phyloP scores from a whole-genome alignment of 2,329 filamentous ascomycete species.

The Nothophaeocryptopus gaeumannii region DNA sequence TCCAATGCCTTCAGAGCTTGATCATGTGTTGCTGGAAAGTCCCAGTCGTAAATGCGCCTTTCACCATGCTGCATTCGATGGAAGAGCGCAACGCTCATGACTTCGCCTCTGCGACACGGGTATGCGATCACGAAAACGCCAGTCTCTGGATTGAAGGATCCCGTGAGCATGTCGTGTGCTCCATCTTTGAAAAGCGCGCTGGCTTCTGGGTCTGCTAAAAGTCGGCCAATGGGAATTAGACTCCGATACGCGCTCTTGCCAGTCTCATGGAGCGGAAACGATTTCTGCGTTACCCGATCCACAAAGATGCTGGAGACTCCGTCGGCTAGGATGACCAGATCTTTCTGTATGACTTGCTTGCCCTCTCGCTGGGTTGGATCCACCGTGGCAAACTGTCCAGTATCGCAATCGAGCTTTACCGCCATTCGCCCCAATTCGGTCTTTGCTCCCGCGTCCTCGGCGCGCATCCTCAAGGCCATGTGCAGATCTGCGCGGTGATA shows the following conservation, averaged over 20 bases:
- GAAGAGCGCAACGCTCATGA: slow-evolving; percentile 13
- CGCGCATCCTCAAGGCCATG: slow-evolving; percentile 2
- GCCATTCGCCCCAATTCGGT: slow-evolving; percentile 11
- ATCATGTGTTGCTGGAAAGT: slow-evolving; percentile 11
- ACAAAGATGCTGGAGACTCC: slow-evolving; percentile 12
- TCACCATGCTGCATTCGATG: slow-evolving; percentile 7
- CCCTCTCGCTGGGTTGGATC: slow-evolving; percentile 1
- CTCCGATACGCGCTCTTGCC: slow-evolving; percentile 10
- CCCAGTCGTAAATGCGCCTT: slow-evolving; percentile 8
- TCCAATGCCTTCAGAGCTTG: slow-evolving; percentile 6
- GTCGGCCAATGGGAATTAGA: slow-evolving; percentile 8
- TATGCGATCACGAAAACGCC: slow-evolving; percentile 13
- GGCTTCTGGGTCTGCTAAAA: slow-evolving; percentile 4
- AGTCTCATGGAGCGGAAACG: slow-evolving; percentile 6
- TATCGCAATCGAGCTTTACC: slow-evolving; percentile 8
- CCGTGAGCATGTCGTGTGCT: slow-evolving; percentile 4
- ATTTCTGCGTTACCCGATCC: slow-evolving; percentile 3
- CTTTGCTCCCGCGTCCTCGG: slow-evolving; percentile 6
- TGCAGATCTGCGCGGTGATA: slow-evolving; percentile 14
- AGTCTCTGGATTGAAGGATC: slow-evolving; percentile 3
- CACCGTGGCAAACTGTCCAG: slow-evolving; percentile 3
- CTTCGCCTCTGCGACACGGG: slow-evolving; percentile 11
- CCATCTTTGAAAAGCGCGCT: slow-evolving; percentile 4
- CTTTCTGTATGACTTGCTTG: slow-evolving; percentile 9
- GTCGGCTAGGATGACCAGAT: slow-evolving; percentile 10